Evolutionary conservation across 2,329 filamentous ascomycete species (phyloP).

Genomic region (Basipetospora sp.): DNA sequence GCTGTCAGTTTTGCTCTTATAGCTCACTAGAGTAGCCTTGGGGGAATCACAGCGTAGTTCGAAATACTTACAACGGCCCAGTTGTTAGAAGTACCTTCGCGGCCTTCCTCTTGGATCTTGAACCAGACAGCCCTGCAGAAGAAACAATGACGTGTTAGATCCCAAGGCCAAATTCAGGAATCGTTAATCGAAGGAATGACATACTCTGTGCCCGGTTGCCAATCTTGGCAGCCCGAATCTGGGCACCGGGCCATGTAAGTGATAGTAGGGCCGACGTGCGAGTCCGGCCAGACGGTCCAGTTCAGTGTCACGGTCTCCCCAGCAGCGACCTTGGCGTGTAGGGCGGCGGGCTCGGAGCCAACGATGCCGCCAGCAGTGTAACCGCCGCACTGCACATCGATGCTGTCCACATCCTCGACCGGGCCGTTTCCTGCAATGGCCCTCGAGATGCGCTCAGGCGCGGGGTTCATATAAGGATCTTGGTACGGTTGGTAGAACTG

Average conservation of each 20-base stretch:
- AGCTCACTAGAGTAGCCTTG: too few species aligned
- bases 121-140: constrained; percentile 4
- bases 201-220: constrained; percentile 21
- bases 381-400: constrained; percentile 43
- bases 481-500: constrained; percentile 22
- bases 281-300: constrained; percentile 39
- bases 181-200: background rate
- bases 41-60: background rate
- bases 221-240: constrained; percentile 14
- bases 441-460: constrained; percentile 39
- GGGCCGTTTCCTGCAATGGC: constrained; percentile 44
- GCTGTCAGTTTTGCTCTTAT: background rate
- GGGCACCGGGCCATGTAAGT: constrained; percentile 48
- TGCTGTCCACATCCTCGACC: constrained; percentile 34
- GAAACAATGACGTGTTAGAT: background rate
- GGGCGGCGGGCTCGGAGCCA: constrained; percentile 35
- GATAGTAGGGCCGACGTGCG: constrained; percentile 37
- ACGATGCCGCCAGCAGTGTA: constrained; percentile 31
- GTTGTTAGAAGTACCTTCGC: constrained; percentile 32
- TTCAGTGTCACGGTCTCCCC: constrained; percentile 37
- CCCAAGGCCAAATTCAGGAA: background rate
- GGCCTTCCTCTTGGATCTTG: constrained; percentile 24
- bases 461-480: constrained; percentile 29
- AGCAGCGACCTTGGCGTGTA: constrained; percentile 38
- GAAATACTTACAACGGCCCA: constrained; percentile 30